These are phyloP conservation scores for Pythium periplocum DNA, from an alignment of 352 stramenopile species.

Conservation along the genomic window DNA sequence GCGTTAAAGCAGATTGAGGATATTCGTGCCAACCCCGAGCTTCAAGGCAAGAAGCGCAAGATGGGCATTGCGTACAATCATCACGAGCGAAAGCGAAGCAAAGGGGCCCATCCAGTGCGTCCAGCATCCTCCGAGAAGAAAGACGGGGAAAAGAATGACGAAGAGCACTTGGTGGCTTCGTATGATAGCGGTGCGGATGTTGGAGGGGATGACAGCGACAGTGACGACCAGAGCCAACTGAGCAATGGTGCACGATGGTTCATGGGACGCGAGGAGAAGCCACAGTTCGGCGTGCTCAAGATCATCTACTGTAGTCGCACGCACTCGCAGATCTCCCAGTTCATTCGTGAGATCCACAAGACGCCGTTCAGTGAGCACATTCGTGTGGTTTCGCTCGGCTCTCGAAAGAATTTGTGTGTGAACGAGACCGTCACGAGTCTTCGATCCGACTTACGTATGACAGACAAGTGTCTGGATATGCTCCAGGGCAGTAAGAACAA, in stretches of 20 bases:
- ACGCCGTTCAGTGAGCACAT: conserved; percentile 63
- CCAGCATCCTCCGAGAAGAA: conserved; percentile 11
- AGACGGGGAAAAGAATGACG: conserved; percentile 24
- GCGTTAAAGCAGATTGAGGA: conserved; percentile 53
- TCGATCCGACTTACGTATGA: conserved; percentile 72
- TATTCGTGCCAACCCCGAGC: conserved; percentile 41
- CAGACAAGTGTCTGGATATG: conserved; percentile 84
- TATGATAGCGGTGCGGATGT: conserved; percentile 56
- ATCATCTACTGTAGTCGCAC: conserved; percentile 91
- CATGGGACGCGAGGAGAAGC: conserved; percentile 13
- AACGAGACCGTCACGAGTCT: conserved; percentile 68
- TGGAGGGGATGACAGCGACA: conserved; percentile 14
- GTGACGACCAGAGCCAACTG: conserved; percentile 17
- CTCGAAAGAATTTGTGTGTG: conserved; percentile 81
- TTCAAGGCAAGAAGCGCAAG: conserved; percentile 63
- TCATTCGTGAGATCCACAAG: conserved; percentile 84
- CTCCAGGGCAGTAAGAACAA: conserved; percentile 66
- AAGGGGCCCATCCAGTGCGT: conserved; percentile 1
- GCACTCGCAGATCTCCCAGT: conserved; percentile 88
- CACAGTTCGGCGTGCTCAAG: conserved; percentile 51
- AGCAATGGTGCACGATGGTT: not conserved
- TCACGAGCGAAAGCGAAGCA: conserved; percentile 45
- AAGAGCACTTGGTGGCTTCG: conserved; percentile 61
- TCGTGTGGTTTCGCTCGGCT: conserved; percentile 76
- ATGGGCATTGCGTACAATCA: conserved; percentile 55